Conservation (phyloP, 164 flowering plant genomes). For the Akebia trifoliata region DNA sequence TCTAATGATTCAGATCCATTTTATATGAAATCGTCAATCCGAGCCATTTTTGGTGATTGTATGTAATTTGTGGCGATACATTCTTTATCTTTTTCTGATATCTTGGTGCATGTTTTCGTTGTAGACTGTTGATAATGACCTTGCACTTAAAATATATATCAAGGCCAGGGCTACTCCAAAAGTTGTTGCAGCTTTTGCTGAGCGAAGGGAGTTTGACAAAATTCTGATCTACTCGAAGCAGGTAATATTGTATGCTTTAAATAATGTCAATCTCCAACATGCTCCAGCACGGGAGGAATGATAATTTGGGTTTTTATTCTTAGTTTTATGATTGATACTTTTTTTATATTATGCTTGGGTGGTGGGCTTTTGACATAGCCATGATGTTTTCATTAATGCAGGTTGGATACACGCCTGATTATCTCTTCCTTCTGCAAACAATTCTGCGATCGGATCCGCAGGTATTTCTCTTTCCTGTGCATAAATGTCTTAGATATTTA, state of each 20-base stretch:
- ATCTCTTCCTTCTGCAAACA: constrained; percentile 94
- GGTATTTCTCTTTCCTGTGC: constrained; percentile 37
- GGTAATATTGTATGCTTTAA: constrained; percentile 33
- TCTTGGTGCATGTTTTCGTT: constrained; percentile 9
- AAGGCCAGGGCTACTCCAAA: constrained; percentile 99
- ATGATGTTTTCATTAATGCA: constrained; percentile 25
- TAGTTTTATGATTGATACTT: neutral
- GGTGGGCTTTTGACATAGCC: neutral
- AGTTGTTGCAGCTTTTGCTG: constrained; percentile 99
- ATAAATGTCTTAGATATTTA: neutral
- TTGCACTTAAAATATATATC: constrained; percentile 92
- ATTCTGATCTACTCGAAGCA: constrained; percentile 96
- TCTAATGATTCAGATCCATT: neutral
- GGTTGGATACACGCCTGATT: constrained; percentile 99
- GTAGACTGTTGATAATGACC: constrained; percentile 98
- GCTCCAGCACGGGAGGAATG: neutral
- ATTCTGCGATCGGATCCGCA: constrained; percentile 95
- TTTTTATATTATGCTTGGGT: neutral
- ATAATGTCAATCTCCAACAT: neutral
- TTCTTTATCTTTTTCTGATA: constrained; percentile 6
- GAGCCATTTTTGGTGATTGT: neutral
- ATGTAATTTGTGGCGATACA: neutral
- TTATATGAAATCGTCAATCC: neutral
- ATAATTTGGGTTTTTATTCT: neutral
- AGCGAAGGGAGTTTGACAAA: constrained; percentile 95